Conservation (phyloP, 306 rosid species). For the Lablab purpureus region DNA sequence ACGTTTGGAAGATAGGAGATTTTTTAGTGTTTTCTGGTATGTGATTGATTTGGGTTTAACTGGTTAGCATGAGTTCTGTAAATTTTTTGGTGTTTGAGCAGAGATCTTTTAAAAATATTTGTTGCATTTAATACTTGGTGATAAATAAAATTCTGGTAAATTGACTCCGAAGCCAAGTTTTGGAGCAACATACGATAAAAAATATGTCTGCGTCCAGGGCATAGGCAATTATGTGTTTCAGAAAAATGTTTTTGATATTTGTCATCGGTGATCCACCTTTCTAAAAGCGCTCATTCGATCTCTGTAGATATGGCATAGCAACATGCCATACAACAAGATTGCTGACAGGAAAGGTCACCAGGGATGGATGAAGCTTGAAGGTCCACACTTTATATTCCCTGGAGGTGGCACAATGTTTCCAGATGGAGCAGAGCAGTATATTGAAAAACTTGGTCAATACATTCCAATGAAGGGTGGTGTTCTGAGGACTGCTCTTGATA, state of each 20-base stretch:
- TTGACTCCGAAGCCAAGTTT: background rate
- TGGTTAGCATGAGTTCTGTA: constrained; percentile 13
- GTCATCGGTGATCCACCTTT: constrained; percentile 15
- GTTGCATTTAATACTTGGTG: background rate
- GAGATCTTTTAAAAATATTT: background rate
- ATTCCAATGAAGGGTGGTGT: constrained; percentile 74
- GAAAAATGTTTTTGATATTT: constrained; percentile 25
- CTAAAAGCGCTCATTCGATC: constrained; percentile 29
- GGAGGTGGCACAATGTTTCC: constrained; percentile 99
- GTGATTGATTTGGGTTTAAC: background rate
- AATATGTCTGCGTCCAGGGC: background rate
- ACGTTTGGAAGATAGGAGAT: background rate
- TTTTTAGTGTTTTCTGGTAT: background rate
- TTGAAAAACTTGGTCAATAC: constrained; percentile 92
- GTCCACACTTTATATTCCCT: constrained; percentile 89
- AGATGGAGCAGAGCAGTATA: constrained; percentile 94
- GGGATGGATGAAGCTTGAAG: constrained; percentile 98
- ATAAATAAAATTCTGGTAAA: constrained; percentile 19
- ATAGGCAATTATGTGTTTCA: background rate
- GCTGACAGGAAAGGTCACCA: constrained; percentile 99
- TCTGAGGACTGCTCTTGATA: constrained; percentile 94
- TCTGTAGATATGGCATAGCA: constrained; percentile 89
- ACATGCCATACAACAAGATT: constrained; percentile 97
- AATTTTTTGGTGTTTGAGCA: constrained; percentile 13
- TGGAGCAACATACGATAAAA: constrained; percentile 3